Conservation (phyloP, 148 eudicot genomes). For the Persicaria maculosa region DNA sequence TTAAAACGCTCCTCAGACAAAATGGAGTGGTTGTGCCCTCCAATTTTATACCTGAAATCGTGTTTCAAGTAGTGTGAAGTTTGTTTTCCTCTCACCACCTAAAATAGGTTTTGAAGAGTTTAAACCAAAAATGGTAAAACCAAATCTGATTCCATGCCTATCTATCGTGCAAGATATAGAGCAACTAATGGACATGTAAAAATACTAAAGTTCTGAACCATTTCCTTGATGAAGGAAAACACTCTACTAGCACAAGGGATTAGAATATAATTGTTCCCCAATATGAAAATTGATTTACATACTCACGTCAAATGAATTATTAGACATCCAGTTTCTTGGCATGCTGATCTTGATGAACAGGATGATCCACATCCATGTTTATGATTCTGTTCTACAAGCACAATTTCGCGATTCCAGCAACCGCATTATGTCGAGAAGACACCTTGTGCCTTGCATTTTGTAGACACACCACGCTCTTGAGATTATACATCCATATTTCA, state of each 20-base stretch:
- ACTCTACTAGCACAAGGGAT: not conserved
- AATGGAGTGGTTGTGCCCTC: too few species aligned
- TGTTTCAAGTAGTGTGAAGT: too few species aligned
- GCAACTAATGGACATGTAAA: too few species aligned
- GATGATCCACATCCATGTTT: not conserved
- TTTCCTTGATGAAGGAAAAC: too few species aligned
- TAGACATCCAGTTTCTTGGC: not conserved
- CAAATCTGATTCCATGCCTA: too few species aligned
- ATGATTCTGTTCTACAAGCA: not conserved
- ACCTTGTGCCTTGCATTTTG: not conserved
- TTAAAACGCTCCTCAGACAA: too few species aligned
- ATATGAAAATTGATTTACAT: conserved; percentile 3
- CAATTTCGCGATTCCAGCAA: not conserved
- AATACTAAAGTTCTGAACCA: too few species aligned
- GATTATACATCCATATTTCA: not conserved
- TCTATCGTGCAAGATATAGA: too few species aligned
- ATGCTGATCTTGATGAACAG: not conserved
- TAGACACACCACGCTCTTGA: not conserved
- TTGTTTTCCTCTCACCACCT: too few species aligned
- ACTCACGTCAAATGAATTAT: not conserved
- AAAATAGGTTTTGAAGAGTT: too few species aligned
- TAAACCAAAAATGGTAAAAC: too few species aligned
- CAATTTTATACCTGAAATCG: too few species aligned
- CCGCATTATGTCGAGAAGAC: not conserved
- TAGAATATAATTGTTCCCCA: not conserved